Evolutionary conservation across 2,329 filamentous ascomycete genomes (phyloP).

Genomic region (Ophiostoma sp.): DNA sequence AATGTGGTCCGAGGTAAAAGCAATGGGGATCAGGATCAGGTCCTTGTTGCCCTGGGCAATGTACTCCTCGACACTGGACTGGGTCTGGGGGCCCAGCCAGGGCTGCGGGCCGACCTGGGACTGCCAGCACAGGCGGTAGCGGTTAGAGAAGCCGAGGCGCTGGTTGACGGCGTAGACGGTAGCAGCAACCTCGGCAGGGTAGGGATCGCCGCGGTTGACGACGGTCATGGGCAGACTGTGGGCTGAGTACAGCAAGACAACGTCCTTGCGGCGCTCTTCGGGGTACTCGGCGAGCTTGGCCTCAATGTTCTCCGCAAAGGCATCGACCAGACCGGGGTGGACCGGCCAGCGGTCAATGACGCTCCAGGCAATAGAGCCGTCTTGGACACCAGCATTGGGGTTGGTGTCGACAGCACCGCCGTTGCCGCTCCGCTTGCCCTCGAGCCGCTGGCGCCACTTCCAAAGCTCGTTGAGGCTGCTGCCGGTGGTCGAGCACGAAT

Average conservation of each 20-base stretch:
- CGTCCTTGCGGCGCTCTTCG: slow-evolving; percentile 72
- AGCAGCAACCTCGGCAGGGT: slow-evolving; percentile 91
- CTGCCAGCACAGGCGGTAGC: slow-evolving; percentile 95
- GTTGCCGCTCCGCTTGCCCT: slow-evolving; percentile 62
- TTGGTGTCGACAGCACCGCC: slow-evolving; percentile 45
- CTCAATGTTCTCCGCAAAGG: slow-evolving; percentile 91
- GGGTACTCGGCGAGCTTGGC: slow-evolving; percentile 81
- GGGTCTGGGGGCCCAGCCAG: slow-evolving; percentile 94
- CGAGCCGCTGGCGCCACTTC: slow-evolving; percentile 90
- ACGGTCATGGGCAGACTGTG: slow-evolving; percentile 97
- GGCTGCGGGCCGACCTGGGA: slow-evolving; percentile 94
- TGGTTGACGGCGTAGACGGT: slow-evolving; percentile 98
- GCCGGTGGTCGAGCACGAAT: slow-evolving; percentile 95
- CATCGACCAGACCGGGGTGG: slow-evolving; percentile 86
- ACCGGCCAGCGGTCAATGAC: slow-evolving; percentile 97
- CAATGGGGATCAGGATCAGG: slow-evolving; percentile 87
- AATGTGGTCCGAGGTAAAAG: slow-evolving; percentile 98
- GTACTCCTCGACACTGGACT: slow-evolving; percentile 82
- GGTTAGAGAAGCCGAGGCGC: slow-evolving; percentile 80
- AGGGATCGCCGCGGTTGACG: slow-evolving; percentile 92
- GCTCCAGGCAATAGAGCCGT: slow-evolving; percentile 86
- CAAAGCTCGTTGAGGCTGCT: slow-evolving; percentile 95
- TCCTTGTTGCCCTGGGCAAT: slow-evolving; percentile 90
- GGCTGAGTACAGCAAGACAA: slow-evolving; percentile 88
- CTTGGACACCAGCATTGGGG: slow-evolving; percentile 32